Conservation (phyloP, 2,329 filamentous ascomycete species). For the Pseudovirgaria hyperparasitica region DNA sequence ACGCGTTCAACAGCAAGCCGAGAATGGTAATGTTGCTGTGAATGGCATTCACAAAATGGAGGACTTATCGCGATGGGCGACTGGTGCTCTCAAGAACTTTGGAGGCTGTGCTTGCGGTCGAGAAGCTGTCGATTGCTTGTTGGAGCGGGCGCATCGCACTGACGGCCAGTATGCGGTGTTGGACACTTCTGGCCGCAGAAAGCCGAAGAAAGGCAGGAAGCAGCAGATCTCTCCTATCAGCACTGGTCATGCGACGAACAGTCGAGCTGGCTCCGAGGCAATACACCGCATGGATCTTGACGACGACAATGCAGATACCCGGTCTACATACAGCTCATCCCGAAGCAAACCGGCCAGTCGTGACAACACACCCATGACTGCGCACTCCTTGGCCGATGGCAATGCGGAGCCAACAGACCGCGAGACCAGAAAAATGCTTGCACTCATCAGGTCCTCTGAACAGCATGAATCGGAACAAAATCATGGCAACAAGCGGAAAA, state of each 20-base stretch:
- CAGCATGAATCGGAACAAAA: slow-evolving; percentile 46
- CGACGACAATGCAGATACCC: slow-evolving; percentile 42
- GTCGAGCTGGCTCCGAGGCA: slow-evolving; percentile 47
- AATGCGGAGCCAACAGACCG: slow-evolving; percentile 45
- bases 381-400: slow-evolving; percentile 34
- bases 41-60: slow-evolving; percentile 47
- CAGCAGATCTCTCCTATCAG: slow-evolving; percentile 41
- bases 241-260: slow-evolving; percentile 39
- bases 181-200: slow-evolving; percentile 25
- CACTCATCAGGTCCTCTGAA: slow-evolving; percentile 49
- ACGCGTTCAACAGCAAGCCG: slow-evolving; percentile 47
- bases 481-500: slow-evolving; percentile 39
- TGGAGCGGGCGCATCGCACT: slow-evolving; percentile 22
- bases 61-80: slow-evolving; percentile 53
- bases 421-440: slow-evolving; percentile 49
- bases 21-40: slow-evolving; percentile 47
- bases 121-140: slow-evolving; percentile 22
- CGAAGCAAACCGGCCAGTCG: slow-evolving; percentile 45
- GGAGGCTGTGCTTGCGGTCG: slow-evolving; percentile 60
- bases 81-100: slow-evolving; percentile 60
- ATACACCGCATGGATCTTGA: slow-evolving; percentile 37
- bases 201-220: slow-evolving; percentile 35
- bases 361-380: slow-evolving; percentile 46
- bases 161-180: slow-evolving; percentile 10
- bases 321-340: slow-evolving; percentile 44